Evolutionary conservation across 1,284 basidiomycete species (phyloP).

Genomic region (Meripilus lineatus): DNA sequence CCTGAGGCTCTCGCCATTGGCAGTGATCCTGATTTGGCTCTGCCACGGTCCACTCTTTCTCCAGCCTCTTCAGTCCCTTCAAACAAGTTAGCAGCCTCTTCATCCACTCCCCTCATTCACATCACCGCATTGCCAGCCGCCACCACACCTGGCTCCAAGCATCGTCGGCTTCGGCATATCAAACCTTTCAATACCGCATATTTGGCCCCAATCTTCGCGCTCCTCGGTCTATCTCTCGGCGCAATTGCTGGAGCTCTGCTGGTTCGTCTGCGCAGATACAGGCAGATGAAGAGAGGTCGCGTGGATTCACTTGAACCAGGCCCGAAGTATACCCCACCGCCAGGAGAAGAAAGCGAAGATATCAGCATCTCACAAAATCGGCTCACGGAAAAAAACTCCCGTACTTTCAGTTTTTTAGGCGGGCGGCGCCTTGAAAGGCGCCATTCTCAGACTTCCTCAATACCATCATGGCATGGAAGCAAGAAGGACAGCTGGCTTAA

Average conservation of each 20-base stretch:
- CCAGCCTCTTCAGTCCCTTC: background rate
- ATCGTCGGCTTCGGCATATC: constrained; percentile 8
- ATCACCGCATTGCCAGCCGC: constrained; percentile 40
- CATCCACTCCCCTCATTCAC: constrained; percentile 16
- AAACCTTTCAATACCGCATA: constrained; percentile 30
- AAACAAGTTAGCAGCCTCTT: constrained; percentile 1
- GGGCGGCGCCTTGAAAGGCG: constrained; percentile 17
- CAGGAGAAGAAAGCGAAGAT: constrained; percentile 10
- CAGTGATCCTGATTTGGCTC: too few relatives aligned
- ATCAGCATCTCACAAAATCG: background rate
- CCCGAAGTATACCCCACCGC: constrained; percentile 32
- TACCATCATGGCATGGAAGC: background rate
- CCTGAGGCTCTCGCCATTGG: too few relatives aligned
- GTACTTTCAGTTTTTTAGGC: constrained; percentile 20
- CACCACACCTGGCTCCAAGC: constrained; percentile 22
- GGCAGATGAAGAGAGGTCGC: constrained; percentile 7
- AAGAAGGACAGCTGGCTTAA: background rate
- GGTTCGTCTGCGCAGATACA: constrained; percentile 18
- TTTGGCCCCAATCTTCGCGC: constrained; percentile 36
- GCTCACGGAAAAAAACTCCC: background rate
- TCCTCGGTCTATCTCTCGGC: constrained; percentile 33
- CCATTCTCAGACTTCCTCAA: background rate
- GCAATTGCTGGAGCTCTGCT: constrained; percentile 22
- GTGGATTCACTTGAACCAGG: constrained; percentile 28
- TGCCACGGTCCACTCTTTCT: background rate